Base-by-base conservation (phyloP, 2,329 filamentous ascomycete genomes). In the Nigrospora sphaerica region DNA sequence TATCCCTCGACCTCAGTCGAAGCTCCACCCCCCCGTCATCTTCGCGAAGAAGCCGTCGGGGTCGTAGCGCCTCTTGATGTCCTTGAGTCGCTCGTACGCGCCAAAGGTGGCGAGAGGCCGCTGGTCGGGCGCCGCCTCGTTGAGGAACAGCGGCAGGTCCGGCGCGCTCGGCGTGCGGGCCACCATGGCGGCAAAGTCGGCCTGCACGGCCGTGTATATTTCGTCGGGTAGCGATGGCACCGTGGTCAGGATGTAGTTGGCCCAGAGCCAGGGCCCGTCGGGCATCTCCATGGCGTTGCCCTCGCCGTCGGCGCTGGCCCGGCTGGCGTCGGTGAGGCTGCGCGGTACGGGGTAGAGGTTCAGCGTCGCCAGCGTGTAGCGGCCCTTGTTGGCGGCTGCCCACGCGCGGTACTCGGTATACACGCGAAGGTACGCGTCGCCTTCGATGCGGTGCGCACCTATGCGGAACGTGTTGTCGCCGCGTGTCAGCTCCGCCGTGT, bases 41-140 rank as follows among this genome's bases (percentile, higher is more conserved):
- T 53, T 49, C 12, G 45, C 52, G 42, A 61, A 59, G 45, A 60
- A 59, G 23, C 52, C 48, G 43, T 66, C 55, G 0, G 68, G 67
- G 46, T 72, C 68, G 36, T 67, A 62, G 50, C 60, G 58, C 49
- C 58, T 58, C 61, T 72, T 71, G 31, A 71, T 57, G 44, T 53
- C 51, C 41, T 59, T 54, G 44, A 72, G 48, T 48, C 56, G 58
- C 9, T 49, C 34, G 39, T 64, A 68, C 17, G 56, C 61, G 12
- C 63, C 54, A 44, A 61, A 61, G 16, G 58, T 55, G 16, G 54
- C 46, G 40, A 60, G 37, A 4, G 58, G 57, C 14, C 57, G 47
- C 45, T 61, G 58, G 40, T 61, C 58, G 28, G 17, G 17, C 16
- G 42, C 37, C 12, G 59, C 59, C 53, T 61, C 59, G 44, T 61